phyloP scores from a whole-genome alignment of 2,329 filamentous ascomycete genomes.

The Knufia petricola region DNA sequence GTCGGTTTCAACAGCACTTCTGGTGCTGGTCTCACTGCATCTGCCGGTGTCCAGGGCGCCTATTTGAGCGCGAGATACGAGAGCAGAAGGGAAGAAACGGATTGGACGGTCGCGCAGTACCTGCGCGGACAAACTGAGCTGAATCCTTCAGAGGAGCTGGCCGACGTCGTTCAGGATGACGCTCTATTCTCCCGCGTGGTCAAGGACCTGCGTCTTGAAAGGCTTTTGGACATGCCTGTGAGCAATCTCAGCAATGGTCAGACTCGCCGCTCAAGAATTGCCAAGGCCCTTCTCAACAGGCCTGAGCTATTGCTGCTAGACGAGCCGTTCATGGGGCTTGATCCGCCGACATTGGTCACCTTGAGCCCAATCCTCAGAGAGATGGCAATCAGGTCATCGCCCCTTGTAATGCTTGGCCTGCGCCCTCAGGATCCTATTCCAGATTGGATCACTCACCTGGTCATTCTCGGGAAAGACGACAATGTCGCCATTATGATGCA shows the following conservation, averaged over 20 bases:
- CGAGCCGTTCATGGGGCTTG: constrained; percentile 85
- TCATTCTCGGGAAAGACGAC: constrained; percentile 60
- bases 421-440: constrained; percentile 81
- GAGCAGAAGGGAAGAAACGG: constrained; percentile 72
- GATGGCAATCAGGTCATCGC: constrained; percentile 56
- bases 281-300: constrained; percentile 65
- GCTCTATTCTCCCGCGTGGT: constrained; percentile 54
- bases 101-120: constrained; percentile 76
- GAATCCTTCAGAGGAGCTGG: constrained; percentile 56
- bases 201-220: constrained; percentile 56
- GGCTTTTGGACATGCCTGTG: constrained; percentile 69
- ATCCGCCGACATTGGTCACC: constrained; percentile 66
- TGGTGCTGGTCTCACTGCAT: constrained; percentile 50
- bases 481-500: constrained; percentile 56
- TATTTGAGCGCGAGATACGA: constrained; percentile 90
- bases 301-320: constrained; percentile 81
- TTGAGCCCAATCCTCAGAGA: constrained; percentile 62
- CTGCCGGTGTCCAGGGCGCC: constrained; percentile 49
- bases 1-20: constrained; percentile 75
- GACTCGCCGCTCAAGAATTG: constrained; percentile 76
- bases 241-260: constrained; percentile 91
- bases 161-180: constrained; percentile 43
- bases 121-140: constrained; percentile 72
- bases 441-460: constrained; percentile 78
- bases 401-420: constrained; percentile 66